A percentile compares a stretch with the other conserved stretches of the same genome.
Conservation (phyloP, 1,139 yeast genomes). For the Komagataea norvegica region DNA sequence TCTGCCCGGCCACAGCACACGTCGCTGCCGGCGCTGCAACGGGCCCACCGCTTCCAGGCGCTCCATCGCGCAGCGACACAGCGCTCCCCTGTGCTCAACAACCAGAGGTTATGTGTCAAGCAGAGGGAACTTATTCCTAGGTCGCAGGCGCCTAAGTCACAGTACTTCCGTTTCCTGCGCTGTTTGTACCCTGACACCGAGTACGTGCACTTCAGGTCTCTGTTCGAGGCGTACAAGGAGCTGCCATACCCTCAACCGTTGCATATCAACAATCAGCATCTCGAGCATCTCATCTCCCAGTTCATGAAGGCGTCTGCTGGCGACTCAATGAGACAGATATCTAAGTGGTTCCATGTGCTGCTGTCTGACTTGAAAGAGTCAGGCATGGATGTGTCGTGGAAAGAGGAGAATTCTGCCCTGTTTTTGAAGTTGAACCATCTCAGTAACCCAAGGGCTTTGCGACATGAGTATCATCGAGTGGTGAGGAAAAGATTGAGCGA, state of each 20-base stretch:
- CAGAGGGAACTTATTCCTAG: conserved; percentile 1
- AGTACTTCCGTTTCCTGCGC: conserved; percentile 3
- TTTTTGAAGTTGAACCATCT: not conserved
- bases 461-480: not conserved
- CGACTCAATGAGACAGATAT: conserved; percentile 2
- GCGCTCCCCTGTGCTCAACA: conserved; percentile 1
- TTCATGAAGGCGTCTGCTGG: conserved; percentile 7
- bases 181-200: conserved; percentile 2
- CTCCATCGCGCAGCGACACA: too few relatives aligned
- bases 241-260: conserved; percentile 7
- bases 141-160: not conserved
- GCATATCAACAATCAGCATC: conserved; percentile 4
- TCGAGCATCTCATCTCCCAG: conserved; percentile 8
- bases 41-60: too few relatives aligned
- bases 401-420: conserved; percentile 6
- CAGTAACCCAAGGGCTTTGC: not conserved
- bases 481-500: not conserved
- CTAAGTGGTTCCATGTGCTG: not conserved
- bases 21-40: too few relatives aligned
- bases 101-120: not conserved
- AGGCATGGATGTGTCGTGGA: conserved; percentile 7
- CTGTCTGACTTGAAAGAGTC: conserved; percentile 1
- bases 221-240: conserved; percentile 1
- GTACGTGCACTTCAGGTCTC: conserved; percentile 5
- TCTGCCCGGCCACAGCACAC: too few relatives aligned